These are phyloP conservation scores for Didymella exigua DNA, from an alignment of 2,329 filamentous ascomycete genomes.

Conservation along the genomic window DNA sequence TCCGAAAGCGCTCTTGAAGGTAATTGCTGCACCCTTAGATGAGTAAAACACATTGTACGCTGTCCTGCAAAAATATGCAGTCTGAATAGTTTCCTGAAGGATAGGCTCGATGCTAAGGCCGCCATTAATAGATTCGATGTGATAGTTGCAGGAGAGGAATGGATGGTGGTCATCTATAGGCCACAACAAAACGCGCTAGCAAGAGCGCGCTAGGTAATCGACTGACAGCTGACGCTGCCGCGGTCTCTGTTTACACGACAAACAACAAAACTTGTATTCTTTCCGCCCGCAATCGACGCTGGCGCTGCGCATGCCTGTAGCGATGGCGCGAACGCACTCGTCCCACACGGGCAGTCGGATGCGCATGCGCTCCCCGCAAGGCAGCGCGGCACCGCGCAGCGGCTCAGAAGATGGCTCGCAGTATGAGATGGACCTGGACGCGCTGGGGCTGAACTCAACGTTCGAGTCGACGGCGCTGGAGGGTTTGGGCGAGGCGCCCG, in stretches of 20 bases:
- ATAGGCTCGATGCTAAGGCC: too few relatives aligned
- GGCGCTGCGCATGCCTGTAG: constrained; percentile 13
- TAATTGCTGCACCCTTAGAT: too few relatives aligned
- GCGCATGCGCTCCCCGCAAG: constrained; percentile 32
- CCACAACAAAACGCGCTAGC: too few relatives aligned
- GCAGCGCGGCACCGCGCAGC: constrained; percentile 34
- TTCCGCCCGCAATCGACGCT: neutral
- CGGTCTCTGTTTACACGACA: neutral
- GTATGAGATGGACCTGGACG: constrained; percentile 49
- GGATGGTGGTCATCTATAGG: too few relatives aligned
- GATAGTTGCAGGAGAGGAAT: neutral
- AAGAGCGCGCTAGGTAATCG: neutral
- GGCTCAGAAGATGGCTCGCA: constrained; percentile 43
- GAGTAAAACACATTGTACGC: too few relatives aligned
- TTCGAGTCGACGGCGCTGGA: constrained; percentile 43
- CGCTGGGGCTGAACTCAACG: constrained; percentile 44
- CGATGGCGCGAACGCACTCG: constrained; percentile 43
- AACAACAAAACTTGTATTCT: neutral
- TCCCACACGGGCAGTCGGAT: constrained; percentile 44
- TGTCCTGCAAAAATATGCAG: too few relatives aligned
- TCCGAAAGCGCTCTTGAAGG: too few relatives aligned
- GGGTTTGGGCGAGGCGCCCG: constrained; percentile 32
- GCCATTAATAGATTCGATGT: too few relatives aligned
- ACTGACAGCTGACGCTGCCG: too few relatives aligned
- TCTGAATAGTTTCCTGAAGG: too few relatives aligned